Evolutionary conservation across 1,139 yeast species (phyloP), one percentile per base, ranked within the genome.

Genomic region (Debaryomyces udenii): DNA sequence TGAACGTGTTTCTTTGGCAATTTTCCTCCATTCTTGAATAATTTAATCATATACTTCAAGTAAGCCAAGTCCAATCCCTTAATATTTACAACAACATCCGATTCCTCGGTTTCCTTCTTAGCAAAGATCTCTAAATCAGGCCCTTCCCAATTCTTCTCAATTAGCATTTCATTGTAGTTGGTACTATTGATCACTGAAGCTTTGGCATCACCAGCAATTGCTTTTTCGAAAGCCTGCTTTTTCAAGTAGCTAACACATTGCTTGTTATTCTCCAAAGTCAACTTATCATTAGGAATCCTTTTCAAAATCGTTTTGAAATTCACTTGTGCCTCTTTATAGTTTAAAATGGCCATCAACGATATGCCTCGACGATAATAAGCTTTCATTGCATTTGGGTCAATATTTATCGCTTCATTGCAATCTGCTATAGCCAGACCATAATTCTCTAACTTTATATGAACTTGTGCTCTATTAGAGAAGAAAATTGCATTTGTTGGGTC

Each of bases 381-480:
- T 62, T 93, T 93, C 37, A 81, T 67, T 57, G 87, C 86, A 31
- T 69, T 60, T 1, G 84, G 77, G 57, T 93, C 90, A 9, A 84
- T 59, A 37, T 72, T 75, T 37, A 93, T 70, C 1, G 98, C 91
- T 36, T 67, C 64, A 29, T 83, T 78, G 52, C 96, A 85, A 59
- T 91, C 97, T 13, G 65, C 70, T 3, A 91, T 78, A 1, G 97
- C 96, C 37, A 80, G 73, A 2, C 97, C 98, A 61, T 86, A 91
- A 53, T 83, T 84, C 59, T 93, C 99, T 42, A 83, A 64, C 59
- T 88, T 87, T 57, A 91, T 81, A 51, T 90, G 84, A 1, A 89
- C 96, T 48, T 89, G 95, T 0, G 99, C 97, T 48, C 97, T 73
- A 65, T 93, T 93, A 23, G 96, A 83, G 59, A 69, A 87, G 56